A percentile compares a stretch with the other conserved stretches of the same genome.
phyloP scores from a whole-genome alignment of 2,329 filamentous ascomycete genomes.

The Pseudogymnoascus destructans region DNA sequence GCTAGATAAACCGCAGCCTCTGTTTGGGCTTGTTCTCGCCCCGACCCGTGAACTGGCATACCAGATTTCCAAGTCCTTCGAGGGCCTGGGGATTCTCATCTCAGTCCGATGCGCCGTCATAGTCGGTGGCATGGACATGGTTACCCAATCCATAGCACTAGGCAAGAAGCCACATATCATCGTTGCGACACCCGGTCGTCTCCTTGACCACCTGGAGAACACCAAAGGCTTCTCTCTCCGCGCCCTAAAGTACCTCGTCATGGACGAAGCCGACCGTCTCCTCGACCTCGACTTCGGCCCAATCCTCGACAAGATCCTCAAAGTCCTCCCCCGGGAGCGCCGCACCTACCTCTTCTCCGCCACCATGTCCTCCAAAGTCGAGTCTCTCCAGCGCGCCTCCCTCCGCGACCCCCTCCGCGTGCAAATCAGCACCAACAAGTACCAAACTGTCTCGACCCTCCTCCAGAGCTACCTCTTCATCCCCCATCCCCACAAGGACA shows the following conservation, averaged over 20 bases:
- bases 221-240: constrained; percentile 89
- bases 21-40: constrained; percentile 82
- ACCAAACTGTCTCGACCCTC: constrained; percentile 83
- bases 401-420: constrained; percentile 74
- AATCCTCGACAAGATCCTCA: constrained; percentile 83
- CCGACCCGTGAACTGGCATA: constrained; percentile 88
- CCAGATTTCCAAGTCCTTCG: constrained; percentile 80
- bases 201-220: constrained; percentile 88
- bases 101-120: constrained; percentile 76
- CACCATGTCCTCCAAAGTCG: constrained; percentile 88
- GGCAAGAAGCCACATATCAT: constrained; percentile 94
- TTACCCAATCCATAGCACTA: constrained; percentile 76
- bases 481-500: constrained; percentile 76
- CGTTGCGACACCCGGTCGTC: constrained; percentile 78
- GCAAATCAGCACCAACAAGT: constrained; percentile 68
- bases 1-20: constrained; percentile 71
- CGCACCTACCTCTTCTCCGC: constrained; percentile 86
- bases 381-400: constrained; percentile 80
- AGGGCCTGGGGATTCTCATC: constrained; percentile 76
- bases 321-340: constrained; percentile 66
- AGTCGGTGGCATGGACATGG: constrained; percentile 93
- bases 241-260: constrained; percentile 73
- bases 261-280: constrained; percentile 88
- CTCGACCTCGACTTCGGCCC: constrained; percentile 92
- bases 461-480: constrained; percentile 80